Evolutionary conservation across 2,329 filamentous ascomycete species (phyloP), one percentile per base, ranked within the genome.

Genomic region (Claviceps capensis): DNA sequence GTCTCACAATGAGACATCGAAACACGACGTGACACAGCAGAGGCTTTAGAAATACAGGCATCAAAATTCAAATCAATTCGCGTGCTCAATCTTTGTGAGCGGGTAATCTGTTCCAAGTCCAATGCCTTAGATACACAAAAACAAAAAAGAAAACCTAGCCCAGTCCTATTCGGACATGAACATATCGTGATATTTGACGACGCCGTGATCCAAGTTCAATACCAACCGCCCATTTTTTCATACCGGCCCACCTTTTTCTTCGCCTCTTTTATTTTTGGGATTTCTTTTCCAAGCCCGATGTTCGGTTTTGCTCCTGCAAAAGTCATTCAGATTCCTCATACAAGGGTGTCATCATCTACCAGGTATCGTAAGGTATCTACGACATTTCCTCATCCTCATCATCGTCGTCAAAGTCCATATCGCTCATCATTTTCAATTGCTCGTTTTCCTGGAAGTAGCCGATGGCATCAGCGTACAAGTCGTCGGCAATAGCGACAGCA

Each of bases 391-490:
- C 75, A 8, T 52, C 44, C 42, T 55, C 54, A 23, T 52, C 19
- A 2, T 19, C 55, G 16, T 52, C 56, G 17, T 54, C 85, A 58
- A 88, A 84, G 56, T 90, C 84, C 43, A 79, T 65, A 54, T 90
- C 87, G 61, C 72, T 82, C 62, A 85, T 65, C 11, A 78, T 77
- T 49, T 83, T 82, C 52, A 79, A 72, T 61, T 88, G 85, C 64
- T 85, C 81, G 46, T 87, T 86, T 49, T 58, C 54, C 42, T 52
- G 86, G 72, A 93, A 97, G 72, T 93, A 94, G 67, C 86, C 88
- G 67, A 95, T 83, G 53, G 90, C 91, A 56, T 82, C 81, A 47
- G 88, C 86, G 83, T 85, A 96, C 50, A 97, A 72, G 60, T 97
- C 91, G 64, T 97, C 90, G 8, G 85, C 81, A 59, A 97, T 75